Evolutionary conservation across 441 rosid genomes (phyloP).

Genomic region (Syzygium malaccense): DNA sequence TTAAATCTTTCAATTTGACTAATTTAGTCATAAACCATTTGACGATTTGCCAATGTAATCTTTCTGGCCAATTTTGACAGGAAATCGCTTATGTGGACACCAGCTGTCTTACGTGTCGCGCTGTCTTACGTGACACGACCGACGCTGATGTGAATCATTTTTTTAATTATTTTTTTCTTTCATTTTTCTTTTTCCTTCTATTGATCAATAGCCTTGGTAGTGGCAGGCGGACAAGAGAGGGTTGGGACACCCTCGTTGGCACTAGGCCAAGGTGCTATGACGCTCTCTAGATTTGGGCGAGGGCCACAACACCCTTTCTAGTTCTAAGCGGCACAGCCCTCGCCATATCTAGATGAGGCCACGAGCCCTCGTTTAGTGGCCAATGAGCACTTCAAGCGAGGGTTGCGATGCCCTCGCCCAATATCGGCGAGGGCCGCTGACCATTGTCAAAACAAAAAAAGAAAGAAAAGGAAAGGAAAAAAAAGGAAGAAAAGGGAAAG

Average conservation of each 20-base stretch:
- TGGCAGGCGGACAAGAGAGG: accelerated
- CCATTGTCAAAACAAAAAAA: background rate
- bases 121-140: no score
- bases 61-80: accelerated
- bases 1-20: background rate
- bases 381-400: background rate
- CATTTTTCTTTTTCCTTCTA: background rate
- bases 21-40: no score
- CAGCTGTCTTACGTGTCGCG: no score
- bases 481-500: background rate
- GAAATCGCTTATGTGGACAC: no score
- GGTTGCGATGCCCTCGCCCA: background rate
- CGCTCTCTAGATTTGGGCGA: background rate
- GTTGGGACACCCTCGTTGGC: background rate
- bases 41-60: no score
- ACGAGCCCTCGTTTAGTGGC: background rate
- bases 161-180: background rate
- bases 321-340: no score
- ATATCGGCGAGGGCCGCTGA: accelerated
- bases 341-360: no score
- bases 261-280: background rate
- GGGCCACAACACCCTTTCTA: no score
- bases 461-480: background rate
- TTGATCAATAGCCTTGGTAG: accelerated
- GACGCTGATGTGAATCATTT: accelerated